These are phyloP conservation scores for Hymenoscyphus occultus DNA, from an alignment of 2,329 filamentous ascomycete species.

Conservation along the genomic window DNA sequence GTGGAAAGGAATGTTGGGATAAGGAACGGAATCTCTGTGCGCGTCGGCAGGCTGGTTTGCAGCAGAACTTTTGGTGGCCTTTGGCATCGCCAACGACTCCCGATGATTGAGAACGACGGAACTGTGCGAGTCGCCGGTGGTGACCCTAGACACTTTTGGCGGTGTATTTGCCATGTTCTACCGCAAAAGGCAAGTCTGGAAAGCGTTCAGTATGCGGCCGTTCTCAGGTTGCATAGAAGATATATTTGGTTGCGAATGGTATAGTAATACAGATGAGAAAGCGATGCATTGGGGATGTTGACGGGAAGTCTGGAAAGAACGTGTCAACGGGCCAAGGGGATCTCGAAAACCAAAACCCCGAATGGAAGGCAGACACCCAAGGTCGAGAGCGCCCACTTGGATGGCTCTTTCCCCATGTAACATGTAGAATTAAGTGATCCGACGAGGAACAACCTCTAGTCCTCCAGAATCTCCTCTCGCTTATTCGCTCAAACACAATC, in stretches of 20 bases:
- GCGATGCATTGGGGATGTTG: background rate
- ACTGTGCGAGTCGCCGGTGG: background rate
- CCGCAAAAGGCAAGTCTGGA: background rate
- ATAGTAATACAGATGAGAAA: background rate
- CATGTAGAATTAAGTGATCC: background rate
- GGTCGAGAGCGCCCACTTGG: background rate
- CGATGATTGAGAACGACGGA: conserved; percentile 5
- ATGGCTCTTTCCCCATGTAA: background rate
- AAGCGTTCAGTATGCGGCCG: background rate
- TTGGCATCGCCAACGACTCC: background rate
- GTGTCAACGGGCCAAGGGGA: background rate
- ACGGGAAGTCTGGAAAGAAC: background rate
- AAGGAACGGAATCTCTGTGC: conserved; percentile 5
- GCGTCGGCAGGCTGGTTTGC: background rate
- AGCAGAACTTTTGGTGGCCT: background rate
- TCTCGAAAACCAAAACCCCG: background rate
- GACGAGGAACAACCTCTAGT: background rate
- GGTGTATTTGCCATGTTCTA: background rate
- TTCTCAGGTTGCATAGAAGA: background rate
- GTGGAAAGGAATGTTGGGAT: conserved; percentile 6
- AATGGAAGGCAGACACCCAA: background rate
- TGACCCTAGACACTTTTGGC: background rate
- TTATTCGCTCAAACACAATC: background rate
- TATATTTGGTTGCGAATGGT: background rate
- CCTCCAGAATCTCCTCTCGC: background rate